Base-by-base conservation (phyloP, 1,284 basidiomycete species). In the Ustilago shanxiensis region DNA sequence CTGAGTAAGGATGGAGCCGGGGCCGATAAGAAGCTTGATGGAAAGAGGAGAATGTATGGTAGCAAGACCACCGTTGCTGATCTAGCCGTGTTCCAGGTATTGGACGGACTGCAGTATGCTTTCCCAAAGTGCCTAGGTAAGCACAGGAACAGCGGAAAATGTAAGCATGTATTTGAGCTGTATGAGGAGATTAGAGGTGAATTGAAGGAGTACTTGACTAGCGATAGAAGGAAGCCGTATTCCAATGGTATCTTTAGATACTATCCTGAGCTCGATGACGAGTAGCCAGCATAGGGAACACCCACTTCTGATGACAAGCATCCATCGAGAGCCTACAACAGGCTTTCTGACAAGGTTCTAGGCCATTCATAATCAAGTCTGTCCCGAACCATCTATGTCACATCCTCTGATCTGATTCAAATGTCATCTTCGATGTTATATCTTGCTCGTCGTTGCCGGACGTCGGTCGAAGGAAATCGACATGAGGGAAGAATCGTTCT, bases 211-310 rank as follows among this genome's bases (percentile, higher is more conserved):
- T 90, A 90, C 77, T 76, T 90, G 41, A 79, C 84, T 58, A 88
- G 87, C 67, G 87, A 86, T 9, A 79, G 88, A 44, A 80, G 89
- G 37, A 79, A 78, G 60, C 56, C 79, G 29, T 90, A 87, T 75
- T 82, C 84, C 58, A 80, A 85, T 58, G 89, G 89, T 1, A 58
- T 90, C 35, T 90, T 88, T 82, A 85, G 89, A 29, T 81, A 88
- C 79, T 89, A 89, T 66, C 81, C 84, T 18, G 89, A 89, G 79
- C 84, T 90, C 18, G 89, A 89, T 72, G 87, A 71, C 45, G 66
- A 70, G 49, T 63, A 60, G 14, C n/a, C n/a, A n/a, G n/a, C n/a
- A n/a, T n/a, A n/a, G n/a, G n/a, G n/a, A n/a, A n/a, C n/a, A n/a
- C n/a, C n/a, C n/a, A n/a, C n/a, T n/a, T n/a, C n/a, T n/a, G n/a